Evolutionary conservation across 1,139 yeast species (phyloP), one percentile per base, ranked within the genome.

Genomic region (Nakaseomyces bracarensis): DNA sequence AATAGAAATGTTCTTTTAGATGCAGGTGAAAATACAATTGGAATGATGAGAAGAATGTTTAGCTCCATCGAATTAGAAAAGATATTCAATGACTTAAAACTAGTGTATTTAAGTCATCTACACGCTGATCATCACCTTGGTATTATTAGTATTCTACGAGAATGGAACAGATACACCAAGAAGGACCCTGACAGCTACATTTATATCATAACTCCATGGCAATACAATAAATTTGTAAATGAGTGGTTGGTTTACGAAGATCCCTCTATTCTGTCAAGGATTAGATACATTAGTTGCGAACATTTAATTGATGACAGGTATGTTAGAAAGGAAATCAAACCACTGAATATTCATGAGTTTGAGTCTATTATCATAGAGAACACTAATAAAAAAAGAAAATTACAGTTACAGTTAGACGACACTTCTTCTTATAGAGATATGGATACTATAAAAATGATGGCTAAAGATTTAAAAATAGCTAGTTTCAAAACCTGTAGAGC

Each of bases 91-190:
- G 93, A 87, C 53, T 63, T 89, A 46, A 66, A 72, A 20, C 49
- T 85, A 47, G 67, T 91, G 18, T 84, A 77, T 54, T 68, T 93
- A 43, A 83, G 95, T 52, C 99, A 93, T 66, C 68, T 91, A 51
- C 99, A 93, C 64, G 98, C 98, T 0, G 99, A 93, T 58, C 99
- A 93, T 60, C 97, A 91, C 60, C 65, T 91, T 38, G 99, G 99
- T 1, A 70, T 84, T 3, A 65, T 82, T 6, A 73, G 89, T 3
- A 63, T 91, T 9, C 69, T 91, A 25, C 70, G 71, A 33, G 76
- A 76, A 50, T 86, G 96, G 96, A 69, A 74, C 45, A 62, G 67
- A 20, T 51, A 56, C 47, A 63, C 64, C 36, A 45, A 49, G 16
- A 51, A 55, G 9, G 56, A 58, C 20, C 46, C 43, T n/a, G 50